Evolutionary conservation across 2,329 filamentous ascomycete species (phyloP).

Genomic region (Cladophialophora bantiana): DNA sequence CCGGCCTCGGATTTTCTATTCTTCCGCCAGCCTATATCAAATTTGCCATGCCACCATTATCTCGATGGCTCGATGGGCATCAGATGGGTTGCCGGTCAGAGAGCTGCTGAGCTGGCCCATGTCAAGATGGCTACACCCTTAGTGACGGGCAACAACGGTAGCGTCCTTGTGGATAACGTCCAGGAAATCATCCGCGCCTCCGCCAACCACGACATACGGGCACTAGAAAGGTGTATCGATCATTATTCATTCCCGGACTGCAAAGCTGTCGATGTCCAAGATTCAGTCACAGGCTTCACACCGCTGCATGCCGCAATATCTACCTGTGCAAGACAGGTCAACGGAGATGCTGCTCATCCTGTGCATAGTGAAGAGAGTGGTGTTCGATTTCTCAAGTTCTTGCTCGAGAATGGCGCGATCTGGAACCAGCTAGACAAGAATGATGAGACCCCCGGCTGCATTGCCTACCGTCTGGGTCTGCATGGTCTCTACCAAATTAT

Average conservation of each 20-base stretch:
- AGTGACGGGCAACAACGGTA: background rate
- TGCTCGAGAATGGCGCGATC: slow-evolving; percentile 88
- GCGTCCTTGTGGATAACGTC: slow-evolving; percentile 10
- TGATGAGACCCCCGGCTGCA: slow-evolving; percentile 88
- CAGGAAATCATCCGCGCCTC: slow-evolving; percentile 69
- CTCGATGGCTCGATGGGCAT: too few species aligned
- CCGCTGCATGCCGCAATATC: slow-evolving; percentile 90
- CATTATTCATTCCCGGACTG: slow-evolving; percentile 42
- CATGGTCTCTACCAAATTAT: slow-evolving; percentile 78
- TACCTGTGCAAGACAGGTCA: slow-evolving; percentile 60
- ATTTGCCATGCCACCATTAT: background rate
- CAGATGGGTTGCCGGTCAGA: background rate
- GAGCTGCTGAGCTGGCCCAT: background rate
- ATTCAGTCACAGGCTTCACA: slow-evolving; percentile 82
- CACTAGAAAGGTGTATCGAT: slow-evolving; percentile 55
- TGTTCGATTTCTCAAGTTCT: slow-evolving; percentile 70
- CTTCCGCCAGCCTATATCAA: background rate
- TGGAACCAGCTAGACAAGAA: slow-evolving; percentile 94
- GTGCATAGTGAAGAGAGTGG: slow-evolving; percentile 42
- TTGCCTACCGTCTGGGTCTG: slow-evolving; percentile 74
- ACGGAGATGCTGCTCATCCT: slow-evolving; percentile 44
- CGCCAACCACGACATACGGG: slow-evolving; percentile 70
- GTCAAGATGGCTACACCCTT: background rate
- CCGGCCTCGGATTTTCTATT: slow-evolving; percentile 4
- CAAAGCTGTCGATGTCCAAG: slow-evolving; percentile 76